A percentile compares a stretch with the other conserved stretches of the same genome.
Conservation (phyloP, 2,329 filamentous ascomycete genomes). For the Thermochaetoides dissita region DNA sequence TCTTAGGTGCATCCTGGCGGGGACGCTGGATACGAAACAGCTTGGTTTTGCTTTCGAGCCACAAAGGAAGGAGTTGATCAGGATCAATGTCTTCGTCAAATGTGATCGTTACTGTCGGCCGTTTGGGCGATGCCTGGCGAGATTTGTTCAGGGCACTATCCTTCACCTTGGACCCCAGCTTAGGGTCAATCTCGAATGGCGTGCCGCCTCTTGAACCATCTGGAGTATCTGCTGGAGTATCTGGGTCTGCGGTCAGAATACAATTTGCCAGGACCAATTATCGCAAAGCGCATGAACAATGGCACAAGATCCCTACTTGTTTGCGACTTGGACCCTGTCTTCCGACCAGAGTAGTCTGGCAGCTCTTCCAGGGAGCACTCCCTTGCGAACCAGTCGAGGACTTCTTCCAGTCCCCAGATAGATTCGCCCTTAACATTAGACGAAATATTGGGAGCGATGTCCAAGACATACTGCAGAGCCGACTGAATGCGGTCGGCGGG, state of each 20-base stretch:
- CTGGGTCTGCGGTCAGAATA: conserved; percentile 17
- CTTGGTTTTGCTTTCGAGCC: conserved; percentile 58
- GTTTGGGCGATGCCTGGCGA: conserved; percentile 25
- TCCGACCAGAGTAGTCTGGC: conserved; percentile 52
- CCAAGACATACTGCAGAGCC: conserved; percentile 51
- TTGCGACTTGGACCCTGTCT: conserved; percentile 23
- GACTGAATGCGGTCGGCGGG: conserved; percentile 46
- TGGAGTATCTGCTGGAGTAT: conserved; percentile 37
- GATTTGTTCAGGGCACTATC: conserved; percentile 19
- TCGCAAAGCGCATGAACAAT: background rate
- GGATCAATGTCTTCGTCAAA: conserved; percentile 61
- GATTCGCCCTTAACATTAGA: conserved; percentile 42
- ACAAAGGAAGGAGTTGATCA: conserved; percentile 60
- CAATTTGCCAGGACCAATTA: too few relatives aligned
- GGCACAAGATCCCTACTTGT: conserved; percentile 14
- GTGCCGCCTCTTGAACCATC: conserved; percentile 35
- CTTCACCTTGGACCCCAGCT: conserved; percentile 21
- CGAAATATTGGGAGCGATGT: conserved; percentile 50
- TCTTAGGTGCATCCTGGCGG: conserved; percentile 29
- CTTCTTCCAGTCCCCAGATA: conserved; percentile 77
- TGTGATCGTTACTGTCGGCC: conserved; percentile 25
- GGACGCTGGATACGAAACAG: conserved; percentile 49
- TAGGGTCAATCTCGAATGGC: conserved; percentile 25
- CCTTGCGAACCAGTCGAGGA: conserved; percentile 78
- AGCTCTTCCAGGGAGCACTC: conserved; percentile 57